phyloP scores from a whole-genome alignment of 1,139 yeast genomes.

The Hyphopichia pseudoburtonii region DNA sequence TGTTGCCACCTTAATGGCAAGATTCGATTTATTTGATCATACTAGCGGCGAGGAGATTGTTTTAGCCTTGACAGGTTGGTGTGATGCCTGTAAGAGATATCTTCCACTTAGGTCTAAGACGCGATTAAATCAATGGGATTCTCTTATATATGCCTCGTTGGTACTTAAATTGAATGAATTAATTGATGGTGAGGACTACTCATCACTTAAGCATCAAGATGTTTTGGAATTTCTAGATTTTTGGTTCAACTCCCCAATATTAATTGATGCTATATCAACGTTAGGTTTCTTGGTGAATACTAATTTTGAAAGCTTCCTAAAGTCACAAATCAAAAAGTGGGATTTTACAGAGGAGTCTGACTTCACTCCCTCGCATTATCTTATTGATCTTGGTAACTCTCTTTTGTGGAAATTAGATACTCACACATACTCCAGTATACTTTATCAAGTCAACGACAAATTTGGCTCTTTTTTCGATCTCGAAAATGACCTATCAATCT shows the following conservation, averaged over 20 bases:
- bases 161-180: neutral
- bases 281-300: slow-evolving; percentile 5
- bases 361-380: neutral
- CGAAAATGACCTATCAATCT: neutral
- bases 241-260: slow-evolving; percentile 16
- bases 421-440: neutral
- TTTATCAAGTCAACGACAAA: neutral
- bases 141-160: neutral
- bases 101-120: neutral
- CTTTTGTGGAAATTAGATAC: neutral
- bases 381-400: neutral
- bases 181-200: slow-evolving; percentile 2
- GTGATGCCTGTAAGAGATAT: neutral
- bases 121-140: neutral
- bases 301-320: neutral
- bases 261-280: slow-evolving; percentile 13
- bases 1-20: neutral
- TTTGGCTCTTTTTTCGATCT: neutral
- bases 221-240: slow-evolving; percentile 12
- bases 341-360: neutral
- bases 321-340: neutral
- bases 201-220: slow-evolving; percentile 8
- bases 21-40: neutral
- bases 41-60: neutral
- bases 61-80: neutral